phyloP scores from a whole-genome alignment of 805 yeast species.

The Candida maris region DNA sequence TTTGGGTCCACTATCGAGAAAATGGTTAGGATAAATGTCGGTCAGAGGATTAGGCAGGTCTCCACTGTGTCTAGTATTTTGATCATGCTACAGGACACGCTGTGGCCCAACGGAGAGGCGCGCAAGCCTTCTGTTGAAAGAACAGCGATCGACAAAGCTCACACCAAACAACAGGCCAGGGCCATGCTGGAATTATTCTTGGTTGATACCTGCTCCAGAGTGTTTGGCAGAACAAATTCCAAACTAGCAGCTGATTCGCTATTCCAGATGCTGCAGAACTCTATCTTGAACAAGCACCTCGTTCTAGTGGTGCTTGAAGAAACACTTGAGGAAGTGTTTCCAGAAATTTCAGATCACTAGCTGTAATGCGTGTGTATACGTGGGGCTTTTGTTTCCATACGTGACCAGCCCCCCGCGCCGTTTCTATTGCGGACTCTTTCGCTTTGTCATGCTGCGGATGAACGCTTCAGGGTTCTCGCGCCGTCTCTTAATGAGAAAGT shows the following conservation, averaged over 20 bases:
- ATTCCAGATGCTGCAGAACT: slow-evolving; percentile 71
- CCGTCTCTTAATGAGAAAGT: slow-evolving; percentile 8
- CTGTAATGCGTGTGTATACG: background rate
- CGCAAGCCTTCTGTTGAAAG: slow-evolving; percentile 44
- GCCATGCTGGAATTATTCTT: slow-evolving; percentile 53
- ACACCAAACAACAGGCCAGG: slow-evolving; percentile 55
- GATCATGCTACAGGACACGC: slow-evolving; percentile 23
- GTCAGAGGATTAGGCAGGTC: slow-evolving; percentile 37
- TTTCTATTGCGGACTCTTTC: too few relatives aligned
- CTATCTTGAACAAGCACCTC: slow-evolving; percentile 62
- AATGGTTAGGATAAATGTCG: slow-evolving; percentile 46
- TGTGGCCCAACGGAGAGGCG: slow-evolving; percentile 54
- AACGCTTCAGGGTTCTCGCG: slow-evolving; percentile 1
- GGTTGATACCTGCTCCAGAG: slow-evolving; percentile 61
- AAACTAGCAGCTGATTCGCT: slow-evolving; percentile 56
- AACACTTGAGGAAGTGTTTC: slow-evolving; percentile 45
- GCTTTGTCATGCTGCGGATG: slow-evolving; percentile 8
- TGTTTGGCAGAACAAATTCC: slow-evolving; percentile 69
- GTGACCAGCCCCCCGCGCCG: too few relatives aligned
- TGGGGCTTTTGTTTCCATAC: slow-evolving; percentile 3
- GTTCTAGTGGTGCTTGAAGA: slow-evolving; percentile 58
- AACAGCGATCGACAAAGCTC: slow-evolving; percentile 46
- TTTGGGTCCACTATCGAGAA: slow-evolving; percentile 83
- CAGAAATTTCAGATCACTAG: slow-evolving; percentile 23
- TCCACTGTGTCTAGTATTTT: slow-evolving; percentile 43